Evolutionary conservation across 371 early-diverging fungal genomes (phyloP).

Genomic region (Phascolomyces articulosus): DNA sequence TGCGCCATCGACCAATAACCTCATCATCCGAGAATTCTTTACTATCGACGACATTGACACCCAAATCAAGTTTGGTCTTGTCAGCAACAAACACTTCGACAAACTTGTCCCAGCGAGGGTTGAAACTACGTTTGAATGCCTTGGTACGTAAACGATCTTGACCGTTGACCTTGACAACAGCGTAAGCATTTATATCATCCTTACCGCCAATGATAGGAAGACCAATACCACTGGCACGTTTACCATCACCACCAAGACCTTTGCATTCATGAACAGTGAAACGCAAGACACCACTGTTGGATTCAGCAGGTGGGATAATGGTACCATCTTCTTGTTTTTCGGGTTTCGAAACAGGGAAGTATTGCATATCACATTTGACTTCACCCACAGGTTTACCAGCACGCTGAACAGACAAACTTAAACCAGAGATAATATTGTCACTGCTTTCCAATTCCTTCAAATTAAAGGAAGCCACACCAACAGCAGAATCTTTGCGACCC

Average conservation of each 20-base stretch:
- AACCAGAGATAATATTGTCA: constrained; percentile 32
- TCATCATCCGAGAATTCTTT: constrained; percentile 33
- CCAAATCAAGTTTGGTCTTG: constrained; percentile 40
- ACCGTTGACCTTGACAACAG: constrained; percentile 46
- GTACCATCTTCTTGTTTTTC: constrained; percentile 52
- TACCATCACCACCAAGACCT: constrained; percentile 34
- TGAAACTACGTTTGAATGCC: constrained; percentile 53
- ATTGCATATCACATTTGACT: constrained; percentile 45
- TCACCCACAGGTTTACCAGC: constrained; percentile 50
- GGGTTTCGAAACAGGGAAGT: constrained; percentile 41
- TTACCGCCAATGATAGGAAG: constrained; percentile 42
- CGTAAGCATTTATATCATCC: constrained; percentile 51
- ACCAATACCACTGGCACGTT: constrained; percentile 36
- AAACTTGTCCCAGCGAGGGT: constrained; percentile 58
- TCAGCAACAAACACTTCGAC: constrained; percentile 49
- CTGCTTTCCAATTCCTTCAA: constrained; percentile 58
- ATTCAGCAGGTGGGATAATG: constrained; percentile 41
- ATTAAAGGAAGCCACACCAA: constrained; percentile 60
- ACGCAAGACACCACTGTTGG: constrained; percentile 58
- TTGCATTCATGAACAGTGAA: constrained; percentile 58
- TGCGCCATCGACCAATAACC: constrained; percentile 34
- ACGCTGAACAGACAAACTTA: constrained; percentile 41
- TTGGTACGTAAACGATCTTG: constrained; percentile 40
- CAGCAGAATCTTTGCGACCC: constrained; percentile 39
- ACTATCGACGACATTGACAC: constrained; percentile 32